Evolutionary conservation across 495 filamentous ascomycete genomes (phyloP).

Genomic region (Opeltia flavorubescens): DNA sequence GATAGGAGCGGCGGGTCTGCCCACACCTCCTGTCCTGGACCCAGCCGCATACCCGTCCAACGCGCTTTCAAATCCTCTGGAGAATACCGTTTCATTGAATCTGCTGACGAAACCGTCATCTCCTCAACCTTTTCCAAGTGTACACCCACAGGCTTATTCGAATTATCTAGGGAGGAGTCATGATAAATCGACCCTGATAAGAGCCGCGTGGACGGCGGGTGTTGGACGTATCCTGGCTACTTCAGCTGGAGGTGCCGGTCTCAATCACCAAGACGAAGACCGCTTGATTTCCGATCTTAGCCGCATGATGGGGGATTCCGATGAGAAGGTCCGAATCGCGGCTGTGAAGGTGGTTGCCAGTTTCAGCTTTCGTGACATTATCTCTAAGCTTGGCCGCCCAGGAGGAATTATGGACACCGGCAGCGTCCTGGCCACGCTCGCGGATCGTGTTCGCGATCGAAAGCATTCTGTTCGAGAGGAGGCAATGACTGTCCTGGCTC

Average conservation of each 20-base stretch:
- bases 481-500: constrained; percentile 68
- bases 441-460: constrained; percentile 77
- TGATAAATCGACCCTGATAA: constrained; percentile 68
- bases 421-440: constrained; percentile 63
- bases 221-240: constrained; percentile 73
- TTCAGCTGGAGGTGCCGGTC: constrained; percentile 71
- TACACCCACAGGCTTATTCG: constrained; percentile 61
- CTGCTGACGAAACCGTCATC: constrained; percentile 66
- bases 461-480: constrained; percentile 69
- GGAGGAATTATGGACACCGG: constrained; percentile 56
- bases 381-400: constrained; percentile 60
- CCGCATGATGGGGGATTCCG: constrained; percentile 69
- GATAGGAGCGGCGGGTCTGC: constrained; percentile 77
- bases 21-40: constrained; percentile 56
- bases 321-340: constrained; percentile 81
- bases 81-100: constrained; percentile 38
- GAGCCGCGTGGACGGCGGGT: constrained; percentile 70
- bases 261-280: constrained; percentile 63
- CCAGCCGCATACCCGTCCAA: constrained; percentile 68
- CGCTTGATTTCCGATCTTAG: constrained; percentile 56
- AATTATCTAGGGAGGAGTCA: constrained; percentile 69
- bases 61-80: constrained; percentile 43
- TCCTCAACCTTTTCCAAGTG: constrained; percentile 69
- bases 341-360: constrained; percentile 68
- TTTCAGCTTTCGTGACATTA: constrained; percentile 63